Evolutionary conservation across 1,284 basidiomycete species (phyloP).

Genomic region (Cryptococcus jaspeensis): DNA sequence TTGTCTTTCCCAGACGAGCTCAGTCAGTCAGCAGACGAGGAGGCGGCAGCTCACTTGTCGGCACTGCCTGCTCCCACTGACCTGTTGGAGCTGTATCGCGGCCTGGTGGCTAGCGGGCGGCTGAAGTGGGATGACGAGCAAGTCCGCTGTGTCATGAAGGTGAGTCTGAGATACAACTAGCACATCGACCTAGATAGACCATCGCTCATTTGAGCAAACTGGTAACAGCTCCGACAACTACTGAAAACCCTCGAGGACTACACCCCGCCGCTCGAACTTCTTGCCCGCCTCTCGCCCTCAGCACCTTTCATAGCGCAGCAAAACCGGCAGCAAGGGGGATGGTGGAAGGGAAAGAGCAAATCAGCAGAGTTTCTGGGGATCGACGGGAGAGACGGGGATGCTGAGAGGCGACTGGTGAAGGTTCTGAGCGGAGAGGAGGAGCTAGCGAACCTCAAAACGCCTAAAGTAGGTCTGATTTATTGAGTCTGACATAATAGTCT

Average conservation of each 20-base stretch:
- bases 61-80: conserved; percentile 42
- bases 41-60: too few species aligned
- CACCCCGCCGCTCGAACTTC: conserved; percentile 45
- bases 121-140: conserved; percentile 66
- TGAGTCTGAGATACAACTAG: conserved; percentile 32
- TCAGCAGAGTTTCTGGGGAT: conserved; percentile 14
- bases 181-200: neutral
- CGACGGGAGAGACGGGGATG: conserved; percentile 14
- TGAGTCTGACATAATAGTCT: conserved; percentile 9
- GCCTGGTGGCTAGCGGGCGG: conserved; percentile 56
- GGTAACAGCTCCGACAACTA: conserved; percentile 43
- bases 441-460: conserved; percentile 60
- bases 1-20: neutral
- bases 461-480: conserved; percentile 53
- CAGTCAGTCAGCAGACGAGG: neutral
- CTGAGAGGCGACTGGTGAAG: conserved; percentile 53
- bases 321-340: conserved; percentile 6
- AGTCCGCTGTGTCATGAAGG: conserved; percentile 64
- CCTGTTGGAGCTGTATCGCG: conserved; percentile 57
- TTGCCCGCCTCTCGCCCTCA: conserved; percentile 38
- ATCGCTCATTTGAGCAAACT: neutral
- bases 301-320: conserved; percentile 26
- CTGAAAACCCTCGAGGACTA: conserved; percentile 41
- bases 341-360: conserved; percentile 28
- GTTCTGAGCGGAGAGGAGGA: conserved; percentile 62